These are phyloP conservation scores for Tuber magnatum DNA, from an alignment of 495 filamentous ascomycete species.

Conservation along the genomic window DNA sequence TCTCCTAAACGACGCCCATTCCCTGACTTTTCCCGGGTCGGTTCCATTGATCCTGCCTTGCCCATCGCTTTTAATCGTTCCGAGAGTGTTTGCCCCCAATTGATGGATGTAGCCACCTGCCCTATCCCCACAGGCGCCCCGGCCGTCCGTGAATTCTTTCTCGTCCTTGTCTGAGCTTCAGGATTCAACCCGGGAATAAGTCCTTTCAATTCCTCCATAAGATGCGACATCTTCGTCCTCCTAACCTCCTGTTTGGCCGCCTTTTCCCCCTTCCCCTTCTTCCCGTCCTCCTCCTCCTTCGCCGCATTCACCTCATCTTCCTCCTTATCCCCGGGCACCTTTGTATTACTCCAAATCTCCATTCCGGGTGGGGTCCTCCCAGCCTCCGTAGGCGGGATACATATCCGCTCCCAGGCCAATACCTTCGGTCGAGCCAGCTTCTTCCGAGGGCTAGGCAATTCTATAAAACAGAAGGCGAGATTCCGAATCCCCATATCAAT, in stretches of 20 bases:
- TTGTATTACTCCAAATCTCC: conserved; percentile 5
- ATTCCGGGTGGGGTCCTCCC: not conserved
- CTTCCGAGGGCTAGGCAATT: conserved; percentile 40
- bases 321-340: not conserved
- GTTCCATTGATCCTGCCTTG: not conserved
- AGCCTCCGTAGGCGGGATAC: conserved; percentile 21
- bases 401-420: conserved; percentile 43
- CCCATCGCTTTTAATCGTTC: not conserved
- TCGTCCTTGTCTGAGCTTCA: conserved; percentile 1
- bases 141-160: conserved; percentile 19
- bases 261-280: conserved; percentile 1
- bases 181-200: not conserved
- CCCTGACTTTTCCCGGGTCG: not conserved
- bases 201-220: not conserved
- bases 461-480: conserved; percentile 64
- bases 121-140: not conserved
- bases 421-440: conserved; percentile 33
- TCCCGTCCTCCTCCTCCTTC: not conserved
- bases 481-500: conserved; percentile 86
- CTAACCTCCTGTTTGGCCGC: not conserved
- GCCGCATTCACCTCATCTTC: not conserved
- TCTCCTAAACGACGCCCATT: not conserved
- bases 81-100: not conserved
- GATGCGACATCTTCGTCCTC: not conserved
- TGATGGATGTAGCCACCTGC: not conserved